Conservation (phyloP, 1,139 yeast species). For the Pichia sp. region DNA sequence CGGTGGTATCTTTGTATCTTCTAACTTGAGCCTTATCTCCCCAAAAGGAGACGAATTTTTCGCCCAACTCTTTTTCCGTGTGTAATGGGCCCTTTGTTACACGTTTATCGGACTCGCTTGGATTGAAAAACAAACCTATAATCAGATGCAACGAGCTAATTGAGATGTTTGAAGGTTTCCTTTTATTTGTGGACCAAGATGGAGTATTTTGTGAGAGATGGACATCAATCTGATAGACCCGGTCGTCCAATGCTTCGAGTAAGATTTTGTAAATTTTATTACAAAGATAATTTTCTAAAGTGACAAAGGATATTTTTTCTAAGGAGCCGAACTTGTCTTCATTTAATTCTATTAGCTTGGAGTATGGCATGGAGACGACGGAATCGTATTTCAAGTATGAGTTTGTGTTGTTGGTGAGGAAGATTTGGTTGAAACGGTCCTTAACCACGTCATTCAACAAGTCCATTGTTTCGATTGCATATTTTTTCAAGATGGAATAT, state of each 20-base stretch:
- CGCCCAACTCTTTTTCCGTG: slow-evolving; percentile 51
- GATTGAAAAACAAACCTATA: slow-evolving; percentile 67
- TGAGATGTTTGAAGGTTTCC: slow-evolving; percentile 43
- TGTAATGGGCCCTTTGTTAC: slow-evolving; percentile 81
- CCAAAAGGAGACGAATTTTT: slow-evolving; percentile 81
- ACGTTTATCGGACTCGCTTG: slow-evolving; percentile 70
- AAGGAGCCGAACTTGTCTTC: slow-evolving; percentile 55
- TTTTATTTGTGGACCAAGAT: slow-evolving; percentile 45
- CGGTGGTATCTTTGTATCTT: slow-evolving; percentile 85
- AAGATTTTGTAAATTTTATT: slow-evolving; percentile 59
- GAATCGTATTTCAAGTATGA: slow-evolving; percentile 65
- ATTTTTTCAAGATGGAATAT: slow-evolving; percentile 54
- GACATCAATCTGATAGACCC: slow-evolving; percentile 49
- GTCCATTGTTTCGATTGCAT: slow-evolving; percentile 64
- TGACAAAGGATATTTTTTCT: slow-evolving; percentile 69
- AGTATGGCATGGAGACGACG: slow-evolving; percentile 43
- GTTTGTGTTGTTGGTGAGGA: slow-evolving; percentile 56
- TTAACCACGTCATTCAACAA: slow-evolving; percentile 72
- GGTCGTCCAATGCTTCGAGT: slow-evolving; percentile 60
- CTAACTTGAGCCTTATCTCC: slow-evolving; percentile 80
- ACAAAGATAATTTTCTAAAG: slow-evolving; percentile 61
- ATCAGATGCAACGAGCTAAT: slow-evolving; percentile 34
- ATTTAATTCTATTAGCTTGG: slow-evolving; percentile 24
- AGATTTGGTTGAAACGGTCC: slow-evolving; percentile 84
- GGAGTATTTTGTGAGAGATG: slow-evolving; percentile 24